Conservation (phyloP, 495 filamentous ascomycete species). For the Penicilliopsis zonata region DNA sequence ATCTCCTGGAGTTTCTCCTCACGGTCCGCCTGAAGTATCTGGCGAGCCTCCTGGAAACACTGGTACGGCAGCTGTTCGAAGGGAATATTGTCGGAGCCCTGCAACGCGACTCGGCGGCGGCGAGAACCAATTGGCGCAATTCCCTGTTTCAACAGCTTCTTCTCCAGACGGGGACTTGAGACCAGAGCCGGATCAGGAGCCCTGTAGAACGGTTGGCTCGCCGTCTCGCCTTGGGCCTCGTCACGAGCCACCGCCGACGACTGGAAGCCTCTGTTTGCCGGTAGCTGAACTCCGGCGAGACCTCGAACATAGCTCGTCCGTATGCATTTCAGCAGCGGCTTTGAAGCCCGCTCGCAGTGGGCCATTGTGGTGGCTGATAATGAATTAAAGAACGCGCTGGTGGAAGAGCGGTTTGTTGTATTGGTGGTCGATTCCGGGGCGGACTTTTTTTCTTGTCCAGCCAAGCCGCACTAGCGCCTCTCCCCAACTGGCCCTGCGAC, state of each 20-base stretch:
- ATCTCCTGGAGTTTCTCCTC: conserved; percentile 65
- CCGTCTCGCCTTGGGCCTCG: conserved; percentile 26
- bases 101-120: conserved; percentile 68
- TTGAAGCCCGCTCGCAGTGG: conserved; percentile 54
- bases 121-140: conserved; percentile 63
- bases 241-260: conserved; percentile 23
- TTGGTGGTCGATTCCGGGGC: conserved; percentile 1
- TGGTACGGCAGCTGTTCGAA: conserved; percentile 93
- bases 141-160: conserved; percentile 43
- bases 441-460: conserved; percentile 7
- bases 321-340: conserved; percentile 53
- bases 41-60: conserved; percentile 92
- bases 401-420: neutral
- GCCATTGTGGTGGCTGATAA: conserved; percentile 39
- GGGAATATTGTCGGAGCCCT: conserved; percentile 54
- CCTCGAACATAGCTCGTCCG: conserved; percentile 32
- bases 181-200: conserved; percentile 38
- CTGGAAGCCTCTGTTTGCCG: conserved; percentile 25
- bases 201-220: conserved; percentile 24
- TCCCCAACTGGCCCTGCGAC: neutral
- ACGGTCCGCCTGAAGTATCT: conserved; percentile 68
- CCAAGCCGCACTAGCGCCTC: conserved; percentile 5
- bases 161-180: conserved; percentile 43
- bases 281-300: conserved; percentile 19
- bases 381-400: conserved; percentile 8